Evolutionary conservation across 441 rosid species (phyloP).

Genomic region (Geranium incanum): DNA sequence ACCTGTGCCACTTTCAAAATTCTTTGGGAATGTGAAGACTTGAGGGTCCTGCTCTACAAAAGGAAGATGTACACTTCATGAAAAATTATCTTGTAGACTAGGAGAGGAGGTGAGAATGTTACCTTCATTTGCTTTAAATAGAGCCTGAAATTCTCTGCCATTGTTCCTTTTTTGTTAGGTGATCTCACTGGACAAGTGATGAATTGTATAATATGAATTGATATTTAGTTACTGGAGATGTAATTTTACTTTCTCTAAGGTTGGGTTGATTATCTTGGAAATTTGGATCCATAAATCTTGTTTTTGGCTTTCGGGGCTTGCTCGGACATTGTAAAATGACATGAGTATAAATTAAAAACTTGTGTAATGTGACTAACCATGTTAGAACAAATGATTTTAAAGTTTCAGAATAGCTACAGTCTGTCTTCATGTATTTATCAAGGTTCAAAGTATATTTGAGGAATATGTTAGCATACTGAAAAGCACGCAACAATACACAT

Average conservation of each 20-base stretch:
- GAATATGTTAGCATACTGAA: not conserved
- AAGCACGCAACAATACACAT: not conserved
- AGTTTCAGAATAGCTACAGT: no score
- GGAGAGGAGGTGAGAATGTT: constrained; percentile 1
- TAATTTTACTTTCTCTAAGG: no score
- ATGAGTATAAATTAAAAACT: no score
- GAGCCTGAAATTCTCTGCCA: not conserved
- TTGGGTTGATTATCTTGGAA: no score
- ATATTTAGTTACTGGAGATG: no score
- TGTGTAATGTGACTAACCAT: no score
- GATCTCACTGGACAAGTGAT: not conserved
- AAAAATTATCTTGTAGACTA: not conserved
- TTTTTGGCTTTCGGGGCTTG: no score
- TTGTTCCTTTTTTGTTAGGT: not conserved
- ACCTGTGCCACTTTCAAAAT: constrained; percentile 86
- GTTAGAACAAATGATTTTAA: no score
- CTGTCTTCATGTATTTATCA: no score
- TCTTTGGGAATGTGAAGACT: constrained; percentile 66
- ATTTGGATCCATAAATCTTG: no score
- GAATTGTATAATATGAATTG: not conserved
- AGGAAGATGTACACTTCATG: not conserved
- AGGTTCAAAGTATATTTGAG: no score
- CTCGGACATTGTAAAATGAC: no score
- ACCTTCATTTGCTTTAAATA: not conserved
- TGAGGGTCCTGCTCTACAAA: constrained; percentile 14